Percentiles rank a stretch among this genome's conserved stretches.
Evolutionary conservation across 1,139 yeast species (phyloP).

Genomic region (Yamadazyma conglobata): DNA sequence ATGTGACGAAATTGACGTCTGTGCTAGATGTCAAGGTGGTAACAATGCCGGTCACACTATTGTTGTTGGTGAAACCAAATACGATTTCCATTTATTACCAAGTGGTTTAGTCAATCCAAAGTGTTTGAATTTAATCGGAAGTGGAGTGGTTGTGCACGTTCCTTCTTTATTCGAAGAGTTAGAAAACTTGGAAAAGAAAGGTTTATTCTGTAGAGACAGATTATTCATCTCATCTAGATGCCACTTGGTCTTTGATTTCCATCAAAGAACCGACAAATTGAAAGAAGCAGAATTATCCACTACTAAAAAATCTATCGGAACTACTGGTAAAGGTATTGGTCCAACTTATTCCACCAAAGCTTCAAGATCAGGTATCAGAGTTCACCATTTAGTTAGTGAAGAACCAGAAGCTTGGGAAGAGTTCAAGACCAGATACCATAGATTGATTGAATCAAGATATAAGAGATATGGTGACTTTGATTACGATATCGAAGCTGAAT

Average conservation of each 20-base stretch:
- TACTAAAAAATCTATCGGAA: conserved; percentile 90
- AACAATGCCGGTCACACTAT: conserved; percentile 99
- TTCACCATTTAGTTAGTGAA: conserved; percentile 89
- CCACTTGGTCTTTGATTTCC: conserved; percentile 95
- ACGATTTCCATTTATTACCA: conserved; percentile 98
- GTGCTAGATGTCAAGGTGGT: conserved; percentile 99
- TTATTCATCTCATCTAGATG: conserved; percentile 90
- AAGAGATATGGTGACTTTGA: conserved; percentile 93
- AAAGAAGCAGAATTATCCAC: conserved; percentile 88
- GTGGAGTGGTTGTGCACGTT: conserved; percentile 94
- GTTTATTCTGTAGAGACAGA: conserved; percentile 74
- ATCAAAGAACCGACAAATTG: conserved; percentile 92
- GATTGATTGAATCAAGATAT: conserved; percentile 75
- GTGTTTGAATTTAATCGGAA: conserved; percentile 85
- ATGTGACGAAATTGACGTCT: conserved; percentile 91
- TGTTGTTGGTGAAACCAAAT: conserved; percentile 82
- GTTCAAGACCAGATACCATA: conserved; percentile 72
- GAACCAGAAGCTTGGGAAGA: conserved; percentile 93
- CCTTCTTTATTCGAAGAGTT: conserved; percentile 92
- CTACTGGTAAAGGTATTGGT: conserved; percentile 99
- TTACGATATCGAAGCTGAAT: conserved; percentile 77
- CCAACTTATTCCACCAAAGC: conserved; percentile 98
- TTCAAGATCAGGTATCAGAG: conserved; percentile 93
- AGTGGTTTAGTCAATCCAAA: conserved; percentile 93
- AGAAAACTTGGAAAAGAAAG: conserved; percentile 74